Evolutionary conservation across 371 early-diverging fungal species (phyloP), one percentile per base, ranked within the genome.

Genomic region (Thermomucor indicae-seudaticae): DNA sequence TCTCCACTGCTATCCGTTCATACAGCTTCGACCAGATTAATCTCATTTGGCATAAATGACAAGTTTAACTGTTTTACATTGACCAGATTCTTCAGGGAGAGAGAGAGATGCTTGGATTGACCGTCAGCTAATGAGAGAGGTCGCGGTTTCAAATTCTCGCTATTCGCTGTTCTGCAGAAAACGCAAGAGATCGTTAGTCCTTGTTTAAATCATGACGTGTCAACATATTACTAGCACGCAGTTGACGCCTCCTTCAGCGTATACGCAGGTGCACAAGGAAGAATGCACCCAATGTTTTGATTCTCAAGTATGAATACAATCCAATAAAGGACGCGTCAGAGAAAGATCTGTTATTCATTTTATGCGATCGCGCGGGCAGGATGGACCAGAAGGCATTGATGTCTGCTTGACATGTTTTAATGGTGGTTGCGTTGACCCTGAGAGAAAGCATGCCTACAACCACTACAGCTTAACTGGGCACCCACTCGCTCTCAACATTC

Each of bases 251-350:
- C 83, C 83, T 32, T 57, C 73, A 16, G 64, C 69, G 7, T 69
- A 51, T 39, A 73, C 80, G 1, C 68, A 78, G 49, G 86, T 96
- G 19, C 83, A 91, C 81, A 95, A 94, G 69, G 96, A 96, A 50
- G 97, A 96, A 67, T 96, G 97, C 70, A 92, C 93, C 16, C 83
- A 82, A 48, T 97, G 97, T 74, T 97, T 93, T 72, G 91, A 92
- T 63, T 72, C 70, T 47, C 89, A 89, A 70, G 97, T 90, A 66
- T 38, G 30, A 31, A 2, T 16, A 10, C 2, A 16, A 44, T 30
- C 16, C 17, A 16, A 20, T 19, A 19, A 34, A 28, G 3, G 5
- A 39, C 39, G 30, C 16, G 25, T 37, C 40, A 43, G 2, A 16
- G 28, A 24, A 27, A 17, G 25, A 25, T 47, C 28, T 12, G 11